Evolutionary conservation across 345 rosid species (phyloP), one percentile per base, ranked within the genome.

Genomic region (Cardamine chenopodiifolia): DNA sequence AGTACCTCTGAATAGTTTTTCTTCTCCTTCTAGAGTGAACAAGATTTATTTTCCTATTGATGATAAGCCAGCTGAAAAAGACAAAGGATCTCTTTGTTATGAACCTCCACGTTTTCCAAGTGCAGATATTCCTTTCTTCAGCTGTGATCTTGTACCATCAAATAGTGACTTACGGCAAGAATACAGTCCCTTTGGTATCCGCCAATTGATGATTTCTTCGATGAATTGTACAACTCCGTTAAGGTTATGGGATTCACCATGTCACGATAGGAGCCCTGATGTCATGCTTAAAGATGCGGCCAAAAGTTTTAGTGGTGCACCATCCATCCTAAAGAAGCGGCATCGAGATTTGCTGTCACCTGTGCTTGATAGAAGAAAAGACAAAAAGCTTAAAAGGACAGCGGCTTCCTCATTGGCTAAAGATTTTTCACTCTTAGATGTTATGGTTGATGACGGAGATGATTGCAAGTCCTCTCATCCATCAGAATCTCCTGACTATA

Each of bases 51-150:
- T 83, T 62, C 66, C 77, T 39, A 72, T 50, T 37, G 85, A 76
- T 32, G 87, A 78, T 26, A 83, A 78, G 57, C 73, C 72, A 68
- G 81, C 83, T 63, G 85, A 80, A 69, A 80, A 81, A 62, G 86
- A 85, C 77, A 65, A 82, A 63, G 97, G 98, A 68, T 73, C 91
- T 71, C 88, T 95, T 34, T 95, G 90, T 71, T 95, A 95, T 63
- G 98, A 95, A 80, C 99, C 99, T 82, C 99, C 99, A 63, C 91
- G 99, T 62, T 95, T 92, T 79, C 94, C 98, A 64, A 83, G 96
- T 81, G 81, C 92, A 82, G 99, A 95, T 62, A 78, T 95, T 68
- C 99, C 99, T 3, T 92, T 92, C 77, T 84, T 92, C 72, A 95
- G 97, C 82, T 92, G 99, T 82, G 99, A 95, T 79, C 98, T 95